Percentiles rank a stretch among this genome's conserved stretches.
phyloP scores from a whole-genome alignment of 345 rosid genomes.

The Conringia planisiliqua region DNA sequence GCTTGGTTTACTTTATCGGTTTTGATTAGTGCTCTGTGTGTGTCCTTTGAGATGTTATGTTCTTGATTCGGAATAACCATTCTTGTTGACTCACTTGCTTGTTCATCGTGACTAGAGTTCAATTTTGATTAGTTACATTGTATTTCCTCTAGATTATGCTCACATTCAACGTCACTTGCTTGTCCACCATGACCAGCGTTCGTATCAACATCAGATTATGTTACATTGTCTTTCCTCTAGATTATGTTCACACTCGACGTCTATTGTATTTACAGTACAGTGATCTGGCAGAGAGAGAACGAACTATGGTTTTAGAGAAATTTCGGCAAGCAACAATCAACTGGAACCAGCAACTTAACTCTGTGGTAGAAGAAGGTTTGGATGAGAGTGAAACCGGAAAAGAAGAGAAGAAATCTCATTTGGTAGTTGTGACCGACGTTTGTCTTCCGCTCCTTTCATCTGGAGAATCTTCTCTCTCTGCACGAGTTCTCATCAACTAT shows the following conservation, averaged over 20 bases:
- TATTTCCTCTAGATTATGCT: too few relatives aligned
- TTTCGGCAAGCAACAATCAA: slow-evolving; percentile 51
- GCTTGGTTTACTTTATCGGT: too few relatives aligned
- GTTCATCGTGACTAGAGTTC: too few relatives aligned
- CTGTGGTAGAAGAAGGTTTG: slow-evolving; percentile 35
- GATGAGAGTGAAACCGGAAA: slow-evolving; percentile 38
- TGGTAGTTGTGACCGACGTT: slow-evolving; percentile 74
- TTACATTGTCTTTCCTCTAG: neutral
- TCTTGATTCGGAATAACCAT: too few relatives aligned
- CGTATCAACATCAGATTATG: neutral
- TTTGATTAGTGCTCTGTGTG: too few relatives aligned
- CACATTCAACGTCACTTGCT: too few relatives aligned
- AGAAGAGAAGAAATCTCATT: slow-evolving; percentile 52
- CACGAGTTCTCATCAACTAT: slow-evolving; percentile 78
- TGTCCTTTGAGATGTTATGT: too few relatives aligned
- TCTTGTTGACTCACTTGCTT: too few relatives aligned
- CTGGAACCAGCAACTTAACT: slow-evolving; percentile 63
- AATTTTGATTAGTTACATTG: too few relatives aligned
- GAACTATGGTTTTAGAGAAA: slow-evolving; percentile 50
- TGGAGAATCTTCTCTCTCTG: slow-evolving; percentile 60
- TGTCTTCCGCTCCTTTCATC: slow-evolving; percentile 70
- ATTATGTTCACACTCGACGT: neutral
- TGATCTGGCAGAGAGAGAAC: slow-evolving; percentile 48
- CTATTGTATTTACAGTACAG: neutral
- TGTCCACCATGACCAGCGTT: neutral